Conservation (phyloP, 1,284 basidiomycete species). For the Athelia sp. region DNA sequence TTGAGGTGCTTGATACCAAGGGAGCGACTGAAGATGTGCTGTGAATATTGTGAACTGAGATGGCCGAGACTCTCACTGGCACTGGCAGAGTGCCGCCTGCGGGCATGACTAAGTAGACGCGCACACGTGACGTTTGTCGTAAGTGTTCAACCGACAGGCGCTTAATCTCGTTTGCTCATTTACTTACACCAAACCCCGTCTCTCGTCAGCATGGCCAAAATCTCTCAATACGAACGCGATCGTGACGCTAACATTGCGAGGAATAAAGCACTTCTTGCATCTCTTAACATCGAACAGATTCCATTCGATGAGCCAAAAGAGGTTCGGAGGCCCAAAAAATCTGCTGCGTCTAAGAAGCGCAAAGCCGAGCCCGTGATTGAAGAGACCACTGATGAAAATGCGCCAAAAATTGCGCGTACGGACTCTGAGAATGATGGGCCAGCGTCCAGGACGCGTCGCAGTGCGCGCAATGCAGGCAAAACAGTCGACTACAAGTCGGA, state of each 20-base stretch:
- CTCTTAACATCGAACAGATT: slow-evolving; percentile 40
- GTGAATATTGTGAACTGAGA: too few species aligned
- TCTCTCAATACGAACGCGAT: slow-evolving; percentile 43
- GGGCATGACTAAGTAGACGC: too few species aligned
- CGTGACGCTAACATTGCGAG: slow-evolving; percentile 44
- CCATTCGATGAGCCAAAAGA: slow-evolving; percentile 40
- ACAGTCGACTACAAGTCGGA: slow-evolving; percentile 48
- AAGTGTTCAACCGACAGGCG: too few species aligned
- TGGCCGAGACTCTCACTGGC: too few species aligned
- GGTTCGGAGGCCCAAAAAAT: slow-evolving; percentile 7
- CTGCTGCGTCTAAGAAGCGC: slow-evolving; percentile 22
- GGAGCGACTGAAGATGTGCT: too few species aligned
- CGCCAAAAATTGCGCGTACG: slow-evolving; percentile 24
- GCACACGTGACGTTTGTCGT: too few species aligned
- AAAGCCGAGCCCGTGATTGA: slow-evolving; percentile 21
- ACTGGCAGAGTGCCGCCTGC: too few species aligned
- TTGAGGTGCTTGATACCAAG: too few species aligned
- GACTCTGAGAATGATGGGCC: slow-evolving; percentile 14
- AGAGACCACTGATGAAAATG: slow-evolving; percentile 11
- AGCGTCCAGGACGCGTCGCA: slow-evolving; percentile 33
- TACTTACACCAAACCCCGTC: too few species aligned
- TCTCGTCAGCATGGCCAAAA: slow-evolving; percentile 3
- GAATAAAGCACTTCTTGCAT: slow-evolving; percentile 39
- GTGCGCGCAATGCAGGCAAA: slow-evolving; percentile 58
- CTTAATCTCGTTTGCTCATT: not conserved